Conservation (phyloP, 805 yeast species). For the Barnettozyma wickerhamii region DNA sequence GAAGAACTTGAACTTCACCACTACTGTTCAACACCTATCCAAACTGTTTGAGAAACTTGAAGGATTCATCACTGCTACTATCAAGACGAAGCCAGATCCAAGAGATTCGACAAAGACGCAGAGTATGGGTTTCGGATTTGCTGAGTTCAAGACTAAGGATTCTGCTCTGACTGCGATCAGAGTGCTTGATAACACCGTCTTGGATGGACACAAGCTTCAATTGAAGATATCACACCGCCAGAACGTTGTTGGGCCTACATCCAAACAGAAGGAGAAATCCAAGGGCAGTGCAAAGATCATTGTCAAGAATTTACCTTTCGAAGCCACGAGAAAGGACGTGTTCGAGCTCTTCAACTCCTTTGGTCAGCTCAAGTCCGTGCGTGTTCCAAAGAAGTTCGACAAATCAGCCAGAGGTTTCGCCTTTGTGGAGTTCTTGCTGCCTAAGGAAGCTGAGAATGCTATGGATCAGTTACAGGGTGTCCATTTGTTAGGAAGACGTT, state of each 20-base stretch:
- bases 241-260: constrained; percentile 33
- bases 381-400: constrained; percentile 96
- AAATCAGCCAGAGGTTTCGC: constrained; percentile 96
- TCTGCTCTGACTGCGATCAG: constrained; percentile 75
- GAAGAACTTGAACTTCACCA: constrained; percentile 85
- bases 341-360: constrained; percentile 89
- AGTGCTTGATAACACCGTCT: constrained; percentile 66
- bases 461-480: constrained; percentile 93
- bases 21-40: constrained; percentile 54
- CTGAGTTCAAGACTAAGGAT: constrained; percentile 74
- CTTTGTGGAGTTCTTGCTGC: constrained; percentile 83
- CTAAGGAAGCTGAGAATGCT: constrained; percentile 91
- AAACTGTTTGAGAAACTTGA: constrained; percentile 62
- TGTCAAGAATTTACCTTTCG: constrained; percentile 96
- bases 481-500: constrained; percentile 90
- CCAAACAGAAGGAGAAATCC: constrained; percentile 17
- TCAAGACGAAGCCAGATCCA: constrained; percentile 86
- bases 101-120: constrained; percentile 58
- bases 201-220: constrained; percentile 89
- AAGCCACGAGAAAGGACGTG: constrained; percentile 90
- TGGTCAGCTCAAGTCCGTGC: constrained; percentile 89
- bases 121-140: constrained; percentile 98
- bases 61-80: constrained; percentile 79
- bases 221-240: constrained; percentile 84
- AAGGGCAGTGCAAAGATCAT: constrained; percentile 58